These are phyloP conservation scores for Globisporangium orthogonon DNA, from an alignment of 352 stramenopile species.

Conservation along the genomic window DNA sequence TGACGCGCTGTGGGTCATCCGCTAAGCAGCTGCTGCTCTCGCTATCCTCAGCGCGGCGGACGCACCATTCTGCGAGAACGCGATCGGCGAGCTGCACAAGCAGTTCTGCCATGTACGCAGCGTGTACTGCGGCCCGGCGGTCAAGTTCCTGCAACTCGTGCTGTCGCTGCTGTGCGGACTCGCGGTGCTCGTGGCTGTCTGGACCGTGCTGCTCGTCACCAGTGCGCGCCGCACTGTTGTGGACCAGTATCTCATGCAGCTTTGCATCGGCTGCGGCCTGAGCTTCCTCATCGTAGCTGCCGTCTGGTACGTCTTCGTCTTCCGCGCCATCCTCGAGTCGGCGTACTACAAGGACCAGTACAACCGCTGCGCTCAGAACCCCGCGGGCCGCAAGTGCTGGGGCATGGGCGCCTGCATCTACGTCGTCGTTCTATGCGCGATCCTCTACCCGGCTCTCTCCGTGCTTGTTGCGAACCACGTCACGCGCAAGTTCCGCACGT, in stretches of 20 bases:
- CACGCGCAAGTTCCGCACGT: conserved; percentile 56
- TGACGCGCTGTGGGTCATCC: too few species aligned
- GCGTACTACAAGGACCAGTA: conserved; percentile 81
- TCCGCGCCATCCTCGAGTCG: conserved; percentile 49
- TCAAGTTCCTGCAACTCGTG: conserved; percentile 49
- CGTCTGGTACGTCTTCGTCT: conserved; percentile 71
- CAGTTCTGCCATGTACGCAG: conserved; percentile 72
- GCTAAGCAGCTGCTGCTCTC: not conserved
- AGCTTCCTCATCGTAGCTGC: conserved; percentile 31
- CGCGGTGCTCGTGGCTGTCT: conserved; percentile 39
- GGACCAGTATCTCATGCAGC: conserved; percentile 63
- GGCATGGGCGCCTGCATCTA: conserved; percentile 61
- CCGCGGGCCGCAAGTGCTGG: conserved; percentile 55
- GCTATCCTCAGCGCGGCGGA: conserved; percentile 16
- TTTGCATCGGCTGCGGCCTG: conserved; percentile 59
- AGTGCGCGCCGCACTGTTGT: conserved; percentile 52
- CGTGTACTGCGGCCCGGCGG: conserved; percentile 59
- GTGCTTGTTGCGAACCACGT: conserved; percentile 56
- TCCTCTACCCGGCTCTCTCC: conserved; percentile 54
- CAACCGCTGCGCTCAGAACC: conserved; percentile 61
- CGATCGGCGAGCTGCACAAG: conserved; percentile 56
- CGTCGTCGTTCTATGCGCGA: conserved; percentile 33
- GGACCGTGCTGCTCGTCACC: conserved; percentile 41
- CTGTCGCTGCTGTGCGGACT: conserved; percentile 45
- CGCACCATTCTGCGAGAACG: conserved; percentile 37